Conservation (phyloP, 176 grass and related monocot species). For the Carex kokanica region DNA sequence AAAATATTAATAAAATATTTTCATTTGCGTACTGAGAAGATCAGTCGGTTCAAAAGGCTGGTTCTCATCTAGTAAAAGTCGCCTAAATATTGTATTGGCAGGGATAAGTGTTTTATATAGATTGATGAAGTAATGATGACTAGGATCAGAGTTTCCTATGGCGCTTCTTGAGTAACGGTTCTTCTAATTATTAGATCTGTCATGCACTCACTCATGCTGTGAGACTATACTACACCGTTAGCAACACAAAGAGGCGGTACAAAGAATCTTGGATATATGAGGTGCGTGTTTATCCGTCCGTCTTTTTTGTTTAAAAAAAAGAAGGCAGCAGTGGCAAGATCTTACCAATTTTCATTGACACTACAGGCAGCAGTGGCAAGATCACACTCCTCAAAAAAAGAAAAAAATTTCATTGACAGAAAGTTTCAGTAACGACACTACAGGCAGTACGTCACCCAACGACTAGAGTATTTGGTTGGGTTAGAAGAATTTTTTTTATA, state of each 20-base stretch:
- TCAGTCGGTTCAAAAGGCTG: background rate
- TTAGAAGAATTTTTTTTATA: too few species aligned
- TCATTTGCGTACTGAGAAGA: background rate
- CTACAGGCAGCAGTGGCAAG: background rate
- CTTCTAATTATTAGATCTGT: background rate
- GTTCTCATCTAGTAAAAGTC: background rate
- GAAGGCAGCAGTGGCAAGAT: background rate
- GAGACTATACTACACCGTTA: background rate
- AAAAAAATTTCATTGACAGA: too few species aligned
- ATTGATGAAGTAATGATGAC: conserved; percentile 4
- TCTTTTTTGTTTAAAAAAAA: too few species aligned
- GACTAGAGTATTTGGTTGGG: too few species aligned
- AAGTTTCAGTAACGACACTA: background rate
- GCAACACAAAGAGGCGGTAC: background rate
- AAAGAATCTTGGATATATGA: background rate
- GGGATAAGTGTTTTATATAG: background rate
- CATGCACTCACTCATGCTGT: background rate
- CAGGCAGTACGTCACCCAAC: background rate
- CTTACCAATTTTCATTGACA: background rate
- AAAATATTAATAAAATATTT: background rate
- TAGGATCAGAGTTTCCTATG: background rate
- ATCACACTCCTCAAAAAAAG: too few species aligned
- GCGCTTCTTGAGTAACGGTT: background rate
- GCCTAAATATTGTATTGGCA: background rate
- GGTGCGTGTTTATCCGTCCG: background rate